Conservation (phyloP, 202 grass and related monocot species). For the Carex arenaria region DNA sequence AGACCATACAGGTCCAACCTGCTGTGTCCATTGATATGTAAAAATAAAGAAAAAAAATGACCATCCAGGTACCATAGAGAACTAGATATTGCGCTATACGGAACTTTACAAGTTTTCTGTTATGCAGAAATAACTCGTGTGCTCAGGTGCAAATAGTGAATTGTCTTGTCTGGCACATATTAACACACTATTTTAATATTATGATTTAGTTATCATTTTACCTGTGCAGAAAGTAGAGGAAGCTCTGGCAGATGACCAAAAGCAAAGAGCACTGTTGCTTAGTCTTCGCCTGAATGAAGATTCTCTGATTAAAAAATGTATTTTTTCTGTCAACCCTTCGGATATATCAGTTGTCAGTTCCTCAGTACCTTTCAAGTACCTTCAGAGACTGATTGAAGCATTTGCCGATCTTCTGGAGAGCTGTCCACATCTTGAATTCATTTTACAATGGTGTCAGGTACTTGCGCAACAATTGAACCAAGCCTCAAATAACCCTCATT, state of each 20-base stretch:
- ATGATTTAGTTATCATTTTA: background rate
- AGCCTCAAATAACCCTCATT: background rate
- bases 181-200: background rate
- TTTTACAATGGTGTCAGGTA: constrained; percentile 85
- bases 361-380: constrained; percentile 60
- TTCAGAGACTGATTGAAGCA: constrained; percentile 82
- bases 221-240: constrained; percentile 77
- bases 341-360: constrained; percentile 55
- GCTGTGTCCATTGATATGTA: background rate
- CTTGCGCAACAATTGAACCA: background rate
- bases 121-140: background rate
- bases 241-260: constrained; percentile 66
- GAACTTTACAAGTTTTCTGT: background rate
- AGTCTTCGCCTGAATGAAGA: constrained; percentile 87
- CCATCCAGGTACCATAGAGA: background rate
- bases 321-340: constrained; percentile 69
- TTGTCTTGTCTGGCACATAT: background rate
- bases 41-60: background rate
- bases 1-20: background rate
- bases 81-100: background rate
- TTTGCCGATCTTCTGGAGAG: constrained; percentile 76
- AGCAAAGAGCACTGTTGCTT: constrained; percentile 75
- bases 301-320: constrained; percentile 84
- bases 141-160: background rate
- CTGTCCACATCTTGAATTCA: constrained; percentile 87